Evolutionary conservation across 257 asterid species (phyloP).

Genomic region (Thymus mandschuricus): DNA sequence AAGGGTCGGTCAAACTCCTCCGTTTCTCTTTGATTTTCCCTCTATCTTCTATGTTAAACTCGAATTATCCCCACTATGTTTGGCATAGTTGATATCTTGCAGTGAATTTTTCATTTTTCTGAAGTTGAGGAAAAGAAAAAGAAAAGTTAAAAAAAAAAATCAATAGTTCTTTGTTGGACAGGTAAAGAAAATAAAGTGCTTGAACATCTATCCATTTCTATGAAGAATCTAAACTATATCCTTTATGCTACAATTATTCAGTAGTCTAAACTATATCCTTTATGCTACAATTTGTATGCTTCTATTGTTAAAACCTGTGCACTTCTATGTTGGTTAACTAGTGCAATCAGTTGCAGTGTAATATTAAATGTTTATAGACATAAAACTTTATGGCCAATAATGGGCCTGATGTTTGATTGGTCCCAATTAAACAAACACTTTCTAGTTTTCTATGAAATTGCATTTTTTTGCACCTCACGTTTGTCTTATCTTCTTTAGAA

Average conservation of each 20-base stretch:
- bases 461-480: conserved; percentile 3
- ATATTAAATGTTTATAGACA: no score
- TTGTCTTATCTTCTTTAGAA: conserved; percentile 20
- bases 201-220: conserved; percentile 1
- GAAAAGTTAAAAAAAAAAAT: conserved; percentile 5
- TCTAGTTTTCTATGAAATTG: conserved; percentile 2
- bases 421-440: conserved; percentile 13
- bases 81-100: neutral
- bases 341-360: no score
- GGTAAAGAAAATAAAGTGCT: conserved; percentile 14
- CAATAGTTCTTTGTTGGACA: conserved; percentile 6
- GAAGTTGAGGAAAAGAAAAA: neutral
- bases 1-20: no score
- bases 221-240: conserved; percentile 21
- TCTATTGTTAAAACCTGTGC: conserved; percentile 17
- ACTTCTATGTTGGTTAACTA: neutral
- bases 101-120: neutral
- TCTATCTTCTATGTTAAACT: neutral
- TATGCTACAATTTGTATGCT: neutral
- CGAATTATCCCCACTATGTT: conserved; percentile 1
- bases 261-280: no score
- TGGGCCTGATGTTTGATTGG: conserved; percentile 9
- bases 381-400: neutral
- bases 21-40: no score
- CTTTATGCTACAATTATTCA: neutral